phyloP scores from a whole-genome alignment of 352 stramenopile genomes.

The Globisporangium cylindrosporum region DNA sequence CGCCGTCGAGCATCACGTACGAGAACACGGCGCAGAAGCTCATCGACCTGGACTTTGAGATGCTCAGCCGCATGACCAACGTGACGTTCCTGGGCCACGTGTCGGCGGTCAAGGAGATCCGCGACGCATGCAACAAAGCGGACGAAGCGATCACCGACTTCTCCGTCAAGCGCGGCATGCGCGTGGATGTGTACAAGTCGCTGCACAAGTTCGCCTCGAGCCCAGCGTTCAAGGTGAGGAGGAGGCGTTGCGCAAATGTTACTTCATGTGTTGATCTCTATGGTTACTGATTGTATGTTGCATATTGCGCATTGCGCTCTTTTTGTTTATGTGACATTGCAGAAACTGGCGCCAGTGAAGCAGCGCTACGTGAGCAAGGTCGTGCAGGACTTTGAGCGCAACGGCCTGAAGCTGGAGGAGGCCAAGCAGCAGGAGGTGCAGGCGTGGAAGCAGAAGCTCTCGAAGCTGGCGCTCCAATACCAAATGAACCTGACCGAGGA shows the following conservation, averaged over 20 bases:
- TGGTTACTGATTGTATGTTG: neutral
- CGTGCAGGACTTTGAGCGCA: slow-evolving; percentile 84
- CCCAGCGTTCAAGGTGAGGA: slow-evolving; percentile 36
- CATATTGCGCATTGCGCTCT: neutral
- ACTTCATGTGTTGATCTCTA: neutral
- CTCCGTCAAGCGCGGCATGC: slow-evolving; percentile 76
- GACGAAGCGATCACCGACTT: slow-evolving; percentile 80
- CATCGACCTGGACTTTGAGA: slow-evolving; percentile 81
- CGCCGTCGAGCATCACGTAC: slow-evolving; percentile 44
- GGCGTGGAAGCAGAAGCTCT: slow-evolving; percentile 82
- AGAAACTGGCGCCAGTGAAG: slow-evolving; percentile 55
- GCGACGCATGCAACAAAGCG: slow-evolving; percentile 79
- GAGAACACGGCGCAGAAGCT: slow-evolving; percentile 74
- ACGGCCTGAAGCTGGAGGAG: slow-evolving; percentile 70
- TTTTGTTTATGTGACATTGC: neutral
- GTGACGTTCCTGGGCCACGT: slow-evolving; percentile 87
- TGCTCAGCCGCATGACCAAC: slow-evolving; percentile 78
- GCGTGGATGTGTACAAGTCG: slow-evolving; percentile 80
- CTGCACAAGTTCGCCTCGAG: slow-evolving; percentile 55
- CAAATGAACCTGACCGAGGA: slow-evolving; percentile 86
- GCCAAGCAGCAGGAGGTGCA: slow-evolving; percentile 74
- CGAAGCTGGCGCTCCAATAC: slow-evolving; percentile 80
- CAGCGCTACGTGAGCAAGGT: slow-evolving; percentile 78
- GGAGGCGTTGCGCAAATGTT: neutral
- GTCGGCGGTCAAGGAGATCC: slow-evolving; percentile 54